These are phyloP conservation scores for Isabelozyma pseudorhagii DNA, from an alignment of 805 yeast genomes.

Conservation along the genomic window DNA sequence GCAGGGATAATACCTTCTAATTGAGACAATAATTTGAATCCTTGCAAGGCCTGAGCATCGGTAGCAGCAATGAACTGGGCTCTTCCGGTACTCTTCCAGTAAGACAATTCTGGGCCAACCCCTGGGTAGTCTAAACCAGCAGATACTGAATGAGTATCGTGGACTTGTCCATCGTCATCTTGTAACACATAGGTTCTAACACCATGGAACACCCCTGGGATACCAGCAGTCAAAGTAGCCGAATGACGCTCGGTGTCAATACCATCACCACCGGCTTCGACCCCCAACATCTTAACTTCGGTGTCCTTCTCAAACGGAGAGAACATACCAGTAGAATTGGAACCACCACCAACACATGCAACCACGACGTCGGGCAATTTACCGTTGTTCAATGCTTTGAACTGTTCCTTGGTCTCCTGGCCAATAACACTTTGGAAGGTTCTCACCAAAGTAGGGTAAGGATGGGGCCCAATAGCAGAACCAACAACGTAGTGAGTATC, in stretches of 20 bases:
- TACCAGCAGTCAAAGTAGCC: constrained; percentile 93
- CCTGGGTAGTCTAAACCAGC: constrained; percentile 99
- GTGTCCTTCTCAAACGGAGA: constrained; percentile 85
- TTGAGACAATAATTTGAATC: constrained; percentile 85
- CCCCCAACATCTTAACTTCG: constrained; percentile 80
- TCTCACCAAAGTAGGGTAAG: constrained; percentile 96
- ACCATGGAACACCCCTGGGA: constrained; percentile 98
- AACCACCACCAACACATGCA: constrained; percentile 99
- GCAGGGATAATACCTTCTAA: constrained; percentile 99
- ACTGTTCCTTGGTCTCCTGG: constrained; percentile 88
- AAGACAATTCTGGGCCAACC: constrained; percentile 97
- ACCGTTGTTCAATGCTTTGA: constrained; percentile 72
- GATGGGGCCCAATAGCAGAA: constrained; percentile 98
- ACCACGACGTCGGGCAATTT: constrained; percentile 89
- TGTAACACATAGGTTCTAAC: constrained; percentile 92
- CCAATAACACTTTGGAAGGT: constrained; percentile 98
- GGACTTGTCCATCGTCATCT: constrained; percentile 90
- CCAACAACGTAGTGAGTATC: constrained; percentile 95
- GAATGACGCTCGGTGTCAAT: constrained; percentile 84
- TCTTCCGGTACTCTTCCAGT: constrained; percentile 92
- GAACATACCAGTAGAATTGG: constrained; percentile 94
- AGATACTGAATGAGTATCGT: constrained; percentile 95
- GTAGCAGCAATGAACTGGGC: constrained; percentile 90
- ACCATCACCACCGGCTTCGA: constrained; percentile 99
- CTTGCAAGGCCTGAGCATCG: constrained; percentile 91